Conservation (phyloP, 345 rosid genomes). For the Chamaenerion angustifolium region DNA sequence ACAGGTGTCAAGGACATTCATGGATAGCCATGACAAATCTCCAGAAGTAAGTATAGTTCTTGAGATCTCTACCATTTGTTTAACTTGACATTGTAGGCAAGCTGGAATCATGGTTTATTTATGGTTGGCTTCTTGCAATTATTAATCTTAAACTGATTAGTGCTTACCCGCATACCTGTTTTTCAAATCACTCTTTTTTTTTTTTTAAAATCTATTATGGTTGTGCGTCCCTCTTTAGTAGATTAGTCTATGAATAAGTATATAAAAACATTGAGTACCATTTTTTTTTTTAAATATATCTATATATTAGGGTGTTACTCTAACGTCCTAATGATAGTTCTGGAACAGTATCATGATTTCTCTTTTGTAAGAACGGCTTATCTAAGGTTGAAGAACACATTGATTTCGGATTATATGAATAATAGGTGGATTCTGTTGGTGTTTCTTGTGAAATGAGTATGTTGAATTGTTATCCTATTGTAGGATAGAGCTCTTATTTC, state of each 20-base stretch:
- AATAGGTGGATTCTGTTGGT: neutral
- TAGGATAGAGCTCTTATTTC: slow-evolving; percentile 42
- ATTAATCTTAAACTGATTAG: neutral
- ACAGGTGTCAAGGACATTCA: slow-evolving; percentile 32
- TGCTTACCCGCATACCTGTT: neutral
- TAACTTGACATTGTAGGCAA: neutral
- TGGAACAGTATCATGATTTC: too few species aligned
- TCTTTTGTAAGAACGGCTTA: too few species aligned
- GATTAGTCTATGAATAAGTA: neutral
- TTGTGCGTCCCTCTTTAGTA: neutral
- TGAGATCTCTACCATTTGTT: neutral
- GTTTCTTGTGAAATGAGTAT: neutral
- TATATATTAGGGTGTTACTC: too few species aligned
- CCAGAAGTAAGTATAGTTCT: slow-evolving; percentile 30
- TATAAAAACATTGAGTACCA: too few species aligned
- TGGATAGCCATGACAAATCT: slow-evolving; percentile 36
- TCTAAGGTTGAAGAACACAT: too few species aligned
- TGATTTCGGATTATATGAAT: neutral
- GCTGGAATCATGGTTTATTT: neutral
- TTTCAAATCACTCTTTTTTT: too few species aligned
- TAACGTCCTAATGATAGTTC: too few species aligned
- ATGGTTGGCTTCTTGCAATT: neutral
- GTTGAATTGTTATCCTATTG: slow-evolving; percentile 3
- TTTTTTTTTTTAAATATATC: too few species aligned
- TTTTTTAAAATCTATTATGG: neutral